phyloP scores from a whole-genome alignment of 1,284 basidiomycete genomes.

The Gomphus sp. region DNA sequence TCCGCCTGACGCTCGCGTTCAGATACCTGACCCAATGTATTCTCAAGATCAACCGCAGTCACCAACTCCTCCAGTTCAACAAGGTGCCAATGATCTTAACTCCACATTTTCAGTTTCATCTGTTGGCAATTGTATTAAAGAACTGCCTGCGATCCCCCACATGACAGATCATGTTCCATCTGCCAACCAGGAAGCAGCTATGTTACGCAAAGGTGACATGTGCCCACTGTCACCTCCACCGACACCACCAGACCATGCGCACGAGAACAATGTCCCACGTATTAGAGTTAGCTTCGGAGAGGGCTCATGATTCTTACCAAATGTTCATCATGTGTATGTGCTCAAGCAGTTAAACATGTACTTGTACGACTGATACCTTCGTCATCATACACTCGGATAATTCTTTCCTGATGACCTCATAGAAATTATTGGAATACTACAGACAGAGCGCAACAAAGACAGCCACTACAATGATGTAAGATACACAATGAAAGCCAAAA shows the following conservation, averaged over 20 bases:
- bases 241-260: not conserved
- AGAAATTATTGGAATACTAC: no score
- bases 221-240: not conserved
- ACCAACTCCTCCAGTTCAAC: not conserved
- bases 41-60: not conserved
- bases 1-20: not conserved
- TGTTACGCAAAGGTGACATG: not conserved
- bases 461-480: not conserved
- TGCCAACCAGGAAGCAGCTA: not conserved
- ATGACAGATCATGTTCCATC: not conserved
- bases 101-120: not conserved
- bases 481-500: not conserved
- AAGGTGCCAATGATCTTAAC: not conserved
- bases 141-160: not conserved
- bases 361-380: not conserved
- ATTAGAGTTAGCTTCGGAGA: constrained; percentile 7
- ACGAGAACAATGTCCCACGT: not conserved
- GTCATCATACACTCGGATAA: not conserved
- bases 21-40: constrained; percentile 6
- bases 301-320: not conserved
- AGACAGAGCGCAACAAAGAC: not conserved
- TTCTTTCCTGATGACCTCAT: not conserved
- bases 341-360: not conserved
- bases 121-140: not conserved
- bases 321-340: not conserved